Evolutionary conservation across 1,284 basidiomycete genomes (phyloP).

Genomic region (Inonotus hispidus): DNA sequence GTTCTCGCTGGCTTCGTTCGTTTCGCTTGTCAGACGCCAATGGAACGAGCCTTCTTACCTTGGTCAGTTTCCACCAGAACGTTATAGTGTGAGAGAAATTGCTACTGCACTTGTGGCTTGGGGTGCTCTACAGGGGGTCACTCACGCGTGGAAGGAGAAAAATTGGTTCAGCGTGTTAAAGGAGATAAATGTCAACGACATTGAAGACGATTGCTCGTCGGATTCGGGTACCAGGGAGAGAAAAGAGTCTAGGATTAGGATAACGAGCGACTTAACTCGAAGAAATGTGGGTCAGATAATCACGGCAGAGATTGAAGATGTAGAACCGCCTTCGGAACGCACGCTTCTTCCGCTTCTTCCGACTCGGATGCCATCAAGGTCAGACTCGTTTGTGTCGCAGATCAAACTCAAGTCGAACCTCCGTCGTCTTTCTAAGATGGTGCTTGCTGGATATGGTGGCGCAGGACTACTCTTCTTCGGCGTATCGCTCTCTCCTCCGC

Average conservation of each 20-base stretch:
- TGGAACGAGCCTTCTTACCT: conserved; percentile 53
- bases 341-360: conserved; percentile 6
- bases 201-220: conserved; percentile 24
- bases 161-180: conserved; percentile 57
- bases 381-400: conserved; percentile 32
- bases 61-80: conserved; percentile 50
- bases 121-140: conserved; percentile 72
- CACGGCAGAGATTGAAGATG: conserved; percentile 65
- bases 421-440: conserved; percentile 71
- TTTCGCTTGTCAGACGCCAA: conserved; percentile 64
- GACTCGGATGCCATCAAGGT: background rate
- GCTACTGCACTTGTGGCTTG: conserved; percentile 67
- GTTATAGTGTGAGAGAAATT: conserved; percentile 58
- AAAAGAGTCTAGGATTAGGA: conserved; percentile 52
- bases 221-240: conserved; percentile 26
- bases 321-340: conserved; percentile 15
- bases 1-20: conserved; percentile 74
- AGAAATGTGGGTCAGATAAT: conserved; percentile 61
- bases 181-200: conserved; percentile 59
- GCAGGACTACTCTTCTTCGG: conserved; percentile 76
- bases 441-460: conserved; percentile 74
- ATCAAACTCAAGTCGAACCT: conserved; percentile 60
- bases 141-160: conserved; percentile 70
- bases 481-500: conserved; percentile 39
- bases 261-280: conserved; percentile 65